phyloP scores from a whole-genome alignment of 257 asterid genomes.

The Nicotiana attenuata region DNA sequence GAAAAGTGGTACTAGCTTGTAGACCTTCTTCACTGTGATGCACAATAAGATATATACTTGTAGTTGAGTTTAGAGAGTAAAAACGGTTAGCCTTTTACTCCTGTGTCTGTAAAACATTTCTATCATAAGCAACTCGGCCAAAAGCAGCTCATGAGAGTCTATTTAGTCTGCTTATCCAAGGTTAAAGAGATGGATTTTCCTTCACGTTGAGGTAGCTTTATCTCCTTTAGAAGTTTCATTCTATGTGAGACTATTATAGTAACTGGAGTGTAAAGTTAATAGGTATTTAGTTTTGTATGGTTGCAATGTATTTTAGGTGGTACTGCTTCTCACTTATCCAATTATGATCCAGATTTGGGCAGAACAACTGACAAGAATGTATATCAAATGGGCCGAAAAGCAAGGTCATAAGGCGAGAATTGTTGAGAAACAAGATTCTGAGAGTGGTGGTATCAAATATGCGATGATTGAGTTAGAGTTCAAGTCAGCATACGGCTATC shows the following conservation, averaged over 20 bases:
- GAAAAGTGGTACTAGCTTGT: not conserved
- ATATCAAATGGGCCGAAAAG: slow-evolving; percentile 77
- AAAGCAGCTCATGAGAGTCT: not conserved
- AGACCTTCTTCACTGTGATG: not conserved
- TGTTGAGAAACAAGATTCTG: slow-evolving; percentile 48
- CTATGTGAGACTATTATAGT: not conserved
- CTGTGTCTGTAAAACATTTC: not conserved
- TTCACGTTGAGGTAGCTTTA: not conserved
- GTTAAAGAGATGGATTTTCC: not conserved
- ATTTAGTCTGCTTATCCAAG: not conserved
- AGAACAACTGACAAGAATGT: slow-evolving; percentile 52
- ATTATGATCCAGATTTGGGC: slow-evolving; percentile 54
- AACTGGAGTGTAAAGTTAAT: not conserved
- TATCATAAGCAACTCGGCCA: not conserved
- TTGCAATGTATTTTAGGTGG: not conserved
- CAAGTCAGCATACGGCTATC: slow-evolving; percentile 59
- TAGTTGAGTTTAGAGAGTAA: not conserved
- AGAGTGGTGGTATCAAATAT: slow-evolving; percentile 38
- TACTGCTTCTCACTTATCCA: slow-evolving; percentile 3
- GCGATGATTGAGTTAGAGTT: slow-evolving; percentile 67
- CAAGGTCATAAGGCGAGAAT: slow-evolving; percentile 62
- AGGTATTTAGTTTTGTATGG: not conserved
- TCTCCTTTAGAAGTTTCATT: not conserved
- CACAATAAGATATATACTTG: not conserved
- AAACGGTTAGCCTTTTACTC: not conserved